Evolutionary conservation across 768 basidiomycete species (phyloP), one percentile per base, ranked within the genome.

Genomic region (Antrodiella citrinella): DNA sequence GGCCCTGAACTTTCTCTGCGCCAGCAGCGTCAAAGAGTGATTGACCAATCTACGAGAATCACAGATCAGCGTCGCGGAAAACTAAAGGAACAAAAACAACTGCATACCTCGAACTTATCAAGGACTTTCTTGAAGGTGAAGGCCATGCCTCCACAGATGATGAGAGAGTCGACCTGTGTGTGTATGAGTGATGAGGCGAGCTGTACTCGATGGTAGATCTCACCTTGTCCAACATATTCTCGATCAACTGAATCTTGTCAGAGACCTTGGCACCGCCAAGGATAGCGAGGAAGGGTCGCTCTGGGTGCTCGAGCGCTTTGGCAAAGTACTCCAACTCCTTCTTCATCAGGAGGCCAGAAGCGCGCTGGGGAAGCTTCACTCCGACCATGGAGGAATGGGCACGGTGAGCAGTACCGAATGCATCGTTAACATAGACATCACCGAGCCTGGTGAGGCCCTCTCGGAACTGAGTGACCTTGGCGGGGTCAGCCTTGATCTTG

Each of bases 361-460:
- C 95, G 58, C 92, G 79, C 68, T 95, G 86, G 4, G 86, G 83
- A 15, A 98, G 78, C 65, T 95, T 82, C 60, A 99, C 77, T 59
- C 95, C 95, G 58, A 99, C 95, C 94, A 99, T 97, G 61, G 90
- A 93, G 0, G 95, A 97, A 68, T 99, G 95, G 7, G 92, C 93
- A 58, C 95, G 91, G 69, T 99, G 95, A 46, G 94, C 95, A 42
- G 95, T 99, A 45, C 95, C 95, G 65, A 99, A 99, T 21, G 95
- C 95, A 66, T 99, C 95, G 72, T 99, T 99, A 67, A 99, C 76
- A 67, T 97, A 98, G 56, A 99, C 86, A 62, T 97, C 93, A 47
- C 94, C 94, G 57, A 99, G 84, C 50, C 75, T 77, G 50, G 95
- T 97, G 59, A 99, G 82, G 26, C 82, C 74, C 63, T 91, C 83